Conservation (phyloP, 805 yeast species). For the Pichia californica region DNA sequence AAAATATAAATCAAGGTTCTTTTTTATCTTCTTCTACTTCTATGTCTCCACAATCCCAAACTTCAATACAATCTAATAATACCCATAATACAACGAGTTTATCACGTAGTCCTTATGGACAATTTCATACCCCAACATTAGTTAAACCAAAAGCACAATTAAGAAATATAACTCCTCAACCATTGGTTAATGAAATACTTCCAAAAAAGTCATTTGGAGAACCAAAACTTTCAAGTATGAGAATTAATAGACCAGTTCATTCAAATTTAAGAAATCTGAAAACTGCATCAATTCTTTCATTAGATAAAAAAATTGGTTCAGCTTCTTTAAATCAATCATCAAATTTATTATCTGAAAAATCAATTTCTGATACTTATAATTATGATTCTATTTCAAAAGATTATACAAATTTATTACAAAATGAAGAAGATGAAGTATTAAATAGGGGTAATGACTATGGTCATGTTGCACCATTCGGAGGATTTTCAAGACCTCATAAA, state of each 20-base stretch:
- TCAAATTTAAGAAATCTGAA: conserved; percentile 7
- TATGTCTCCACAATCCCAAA: background rate
- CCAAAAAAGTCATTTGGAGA: conserved; percentile 2
- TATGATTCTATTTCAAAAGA: conserved; percentile 2
- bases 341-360: background rate
- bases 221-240: conserved; percentile 16
- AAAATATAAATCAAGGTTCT: too few species aligned
- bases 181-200: conserved; percentile 6
- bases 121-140: conserved; percentile 8
- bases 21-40: background rate
- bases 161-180: conserved; percentile 12
- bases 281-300: conserved; percentile 6
- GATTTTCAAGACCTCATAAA: conserved; percentile 55
- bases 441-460: background rate
- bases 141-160: conserved; percentile 22
- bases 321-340: background rate
- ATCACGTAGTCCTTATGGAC: conserved; percentile 3
- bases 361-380: conserved; percentile 5
- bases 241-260: conserved; percentile 12
- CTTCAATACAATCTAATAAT: background rate
- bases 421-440: conserved; percentile 11
- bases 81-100: too few species aligned
- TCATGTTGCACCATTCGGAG: conserved; percentile 64
- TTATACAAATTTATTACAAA: conserved; percentile 4
- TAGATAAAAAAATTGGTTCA: conserved; percentile 5